Percentiles rank a stretch among this genome's conserved stretches.
Conservation (phyloP, 2,329 filamentous ascomycete genomes). For the Calonectria hawksworthii region DNA sequence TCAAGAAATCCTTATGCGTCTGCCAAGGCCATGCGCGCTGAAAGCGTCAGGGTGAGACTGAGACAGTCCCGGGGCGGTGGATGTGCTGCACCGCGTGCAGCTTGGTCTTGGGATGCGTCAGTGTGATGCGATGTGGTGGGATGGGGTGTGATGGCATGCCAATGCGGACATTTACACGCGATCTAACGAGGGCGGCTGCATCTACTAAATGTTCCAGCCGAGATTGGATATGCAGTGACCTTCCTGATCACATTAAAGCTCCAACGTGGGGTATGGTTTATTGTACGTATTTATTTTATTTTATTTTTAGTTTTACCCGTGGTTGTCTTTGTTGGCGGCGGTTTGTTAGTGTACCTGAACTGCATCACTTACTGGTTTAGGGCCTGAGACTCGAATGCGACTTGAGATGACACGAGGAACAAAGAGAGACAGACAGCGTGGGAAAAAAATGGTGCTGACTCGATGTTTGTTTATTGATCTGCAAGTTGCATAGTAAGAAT, state of each 20-base stretch:
- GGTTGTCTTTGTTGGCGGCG: not conserved
- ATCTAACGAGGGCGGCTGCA: not conserved
- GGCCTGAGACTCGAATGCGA: not conserved
- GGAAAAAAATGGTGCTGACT: not conserved
- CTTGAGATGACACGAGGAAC: not conserved
- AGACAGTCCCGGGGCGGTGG: conserved; percentile 17
- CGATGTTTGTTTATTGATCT: not conserved
- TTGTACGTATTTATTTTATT: not conserved
- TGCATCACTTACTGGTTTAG: not conserved
- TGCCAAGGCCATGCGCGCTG: not conserved
- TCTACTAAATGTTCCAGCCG: not conserved
- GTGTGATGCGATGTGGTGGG: not conserved
- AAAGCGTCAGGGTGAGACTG: not conserved
- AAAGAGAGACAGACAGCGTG: not conserved
- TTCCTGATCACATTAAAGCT: not conserved
- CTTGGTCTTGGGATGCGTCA: conserved; percentile 6
- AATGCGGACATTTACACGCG: not conserved
- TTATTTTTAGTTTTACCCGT: not conserved
- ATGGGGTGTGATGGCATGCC: not conserved
- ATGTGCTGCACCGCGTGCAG: conserved; percentile 5
- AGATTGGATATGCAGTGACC: not conserved
- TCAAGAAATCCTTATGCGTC: not conserved
- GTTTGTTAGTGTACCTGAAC: not conserved
- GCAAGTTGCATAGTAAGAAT: not conserved
- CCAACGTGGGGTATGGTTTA: not conserved